Percentiles rank a stretch among this genome's conserved stretches.
phyloP scores from a whole-genome alignment of 495 filamentous ascomycete genomes.

The Neurospora hispaniola region DNA sequence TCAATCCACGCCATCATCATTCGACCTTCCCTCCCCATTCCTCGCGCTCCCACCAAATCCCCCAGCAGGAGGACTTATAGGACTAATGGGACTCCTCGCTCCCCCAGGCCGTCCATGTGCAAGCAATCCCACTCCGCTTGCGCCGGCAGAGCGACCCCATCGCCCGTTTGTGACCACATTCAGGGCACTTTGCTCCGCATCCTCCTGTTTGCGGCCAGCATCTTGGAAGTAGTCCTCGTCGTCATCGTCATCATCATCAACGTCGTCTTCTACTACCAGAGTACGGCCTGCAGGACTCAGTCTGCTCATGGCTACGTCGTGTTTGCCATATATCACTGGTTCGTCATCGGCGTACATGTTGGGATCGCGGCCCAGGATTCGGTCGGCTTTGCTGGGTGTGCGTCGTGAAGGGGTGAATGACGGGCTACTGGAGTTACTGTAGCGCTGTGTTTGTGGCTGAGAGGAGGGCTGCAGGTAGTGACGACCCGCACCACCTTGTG shows the following conservation, averaged over 20 bases:
- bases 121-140: slow-evolving; percentile 25
- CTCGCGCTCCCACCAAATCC: background rate
- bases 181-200: slow-evolving; percentile 30
- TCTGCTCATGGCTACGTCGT: slow-evolving; percentile 30
- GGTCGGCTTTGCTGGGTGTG: slow-evolving; percentile 38
- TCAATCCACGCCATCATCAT: slow-evolving; percentile 20
- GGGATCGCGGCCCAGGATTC: slow-evolving; percentile 39
- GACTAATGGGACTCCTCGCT: background rate
- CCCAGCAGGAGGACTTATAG: background rate
- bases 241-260: slow-evolving; percentile 9
- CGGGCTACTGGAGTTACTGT: background rate
- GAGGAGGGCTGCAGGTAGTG: slow-evolving; percentile 17
- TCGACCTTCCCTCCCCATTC: background rate
- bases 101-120: slow-evolving; percentile 10
- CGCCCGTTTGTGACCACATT: slow-evolving; percentile 34
- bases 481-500: slow-evolving; percentile 19
- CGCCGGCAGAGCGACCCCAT: slow-evolving; percentile 23
- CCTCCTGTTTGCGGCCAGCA: slow-evolving; percentile 5
- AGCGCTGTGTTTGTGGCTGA: background rate
- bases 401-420: slow-evolving; percentile 5
- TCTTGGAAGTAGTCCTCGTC: slow-evolving; percentile 1
- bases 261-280: slow-evolving; percentile 23
- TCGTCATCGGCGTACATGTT: slow-evolving; percentile 34
- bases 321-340: slow-evolving; percentile 2
- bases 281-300: slow-evolving; percentile 28